Evolutionary conservation across 2,329 filamentous ascomycete species (phyloP), one percentile per base, ranked within the genome.

Genomic region (Ophiosphaerella korrae): DNA sequence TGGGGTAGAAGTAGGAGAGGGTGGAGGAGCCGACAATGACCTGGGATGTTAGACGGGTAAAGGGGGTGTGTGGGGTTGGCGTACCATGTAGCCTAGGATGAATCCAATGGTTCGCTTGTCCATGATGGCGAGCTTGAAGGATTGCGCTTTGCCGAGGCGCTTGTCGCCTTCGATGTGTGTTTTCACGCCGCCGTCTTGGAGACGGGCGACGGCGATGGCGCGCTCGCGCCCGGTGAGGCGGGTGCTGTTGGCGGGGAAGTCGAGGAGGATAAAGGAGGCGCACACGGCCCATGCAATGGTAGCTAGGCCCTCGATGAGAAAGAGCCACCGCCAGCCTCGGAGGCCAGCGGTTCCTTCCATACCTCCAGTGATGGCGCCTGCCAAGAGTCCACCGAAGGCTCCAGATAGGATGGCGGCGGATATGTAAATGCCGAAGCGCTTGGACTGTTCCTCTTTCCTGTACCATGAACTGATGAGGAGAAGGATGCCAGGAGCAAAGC

Each of bases 391-490:
- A 1, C 79, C 79, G 52, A 83, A 83, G 2, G 80, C 81, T n/a
- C 80, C 80, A 0, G 75, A 82, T 2, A 83, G 72, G 2, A 84
- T 79, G 0, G 81, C 82, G 1, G 80, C 81, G n/a, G 82, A 81
- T 53, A 84, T 82, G 57, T 83, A 85, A 1, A 86, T 67, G 7
- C 77, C 81, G 38, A 83, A 82, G 2, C 84, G 78, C 43, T 82
- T 82, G 0, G 80, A 79, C 36, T 85, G 77, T 58, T 86, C 84
- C 11, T 78, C 77, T 42, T 77, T 80, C 52, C 82, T 80, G 61
- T 86, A 86, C 83, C 83, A 86, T 1, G 77, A 82, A 0, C 80
- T 82, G 6, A 86, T 74, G 18, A 82, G 76, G 39, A 80, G 77
- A 39, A 82, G 71, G 37, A 84, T 77, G 23, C 82, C 83, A 0